Conservation (phyloP, 805 yeast species). For the Lachancea sp. region DNA sequence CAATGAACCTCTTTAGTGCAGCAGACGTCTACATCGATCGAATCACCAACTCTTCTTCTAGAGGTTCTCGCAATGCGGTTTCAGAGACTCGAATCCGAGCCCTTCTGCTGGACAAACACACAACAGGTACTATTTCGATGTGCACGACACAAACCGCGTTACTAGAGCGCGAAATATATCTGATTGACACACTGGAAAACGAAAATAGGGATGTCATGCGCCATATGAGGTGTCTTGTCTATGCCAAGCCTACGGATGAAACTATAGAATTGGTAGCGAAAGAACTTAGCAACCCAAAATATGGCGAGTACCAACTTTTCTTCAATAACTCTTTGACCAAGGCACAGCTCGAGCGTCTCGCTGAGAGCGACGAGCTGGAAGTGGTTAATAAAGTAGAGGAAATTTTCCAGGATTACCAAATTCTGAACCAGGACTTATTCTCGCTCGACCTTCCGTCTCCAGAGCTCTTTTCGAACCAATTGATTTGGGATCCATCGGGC, state of each 20-base stretch:
- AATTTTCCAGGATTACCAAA: conserved; percentile 74
- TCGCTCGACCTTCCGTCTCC: conserved; percentile 33
- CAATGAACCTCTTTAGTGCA: conserved; percentile 43
- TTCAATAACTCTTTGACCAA: conserved; percentile 75
- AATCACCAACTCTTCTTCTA: conserved; percentile 30
- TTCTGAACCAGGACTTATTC: conserved; percentile 65
- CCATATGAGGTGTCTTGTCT: conserved; percentile 75
- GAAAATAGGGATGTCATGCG: conserved; percentile 59
- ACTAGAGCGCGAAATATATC: conserved; percentile 73
- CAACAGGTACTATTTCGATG: conserved; percentile 83
- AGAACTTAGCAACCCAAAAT: conserved; percentile 75
- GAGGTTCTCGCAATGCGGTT: conserved; percentile 13
- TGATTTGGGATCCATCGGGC: conserved; percentile 24
- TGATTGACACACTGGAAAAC: conserved; percentile 68
- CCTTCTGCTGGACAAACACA: conserved; percentile 67
- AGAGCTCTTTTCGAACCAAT: conserved; percentile 22
- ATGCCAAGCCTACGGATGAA: conserved; percentile 63
- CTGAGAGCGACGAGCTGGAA: conserved; percentile 86
- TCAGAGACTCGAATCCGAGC: conserved; percentile 51
- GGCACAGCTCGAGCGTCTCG: conserved; percentile 73
- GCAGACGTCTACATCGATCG: conserved; percentile 40
- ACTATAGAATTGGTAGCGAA: conserved; percentile 52
- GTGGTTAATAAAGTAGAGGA: conserved; percentile 72
- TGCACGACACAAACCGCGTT: conserved; percentile 82
- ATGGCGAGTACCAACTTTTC: conserved; percentile 66